Conservation (phyloP, 2,329 filamentous ascomycete species). For the Alternaria novae-zelandiae region DNA sequence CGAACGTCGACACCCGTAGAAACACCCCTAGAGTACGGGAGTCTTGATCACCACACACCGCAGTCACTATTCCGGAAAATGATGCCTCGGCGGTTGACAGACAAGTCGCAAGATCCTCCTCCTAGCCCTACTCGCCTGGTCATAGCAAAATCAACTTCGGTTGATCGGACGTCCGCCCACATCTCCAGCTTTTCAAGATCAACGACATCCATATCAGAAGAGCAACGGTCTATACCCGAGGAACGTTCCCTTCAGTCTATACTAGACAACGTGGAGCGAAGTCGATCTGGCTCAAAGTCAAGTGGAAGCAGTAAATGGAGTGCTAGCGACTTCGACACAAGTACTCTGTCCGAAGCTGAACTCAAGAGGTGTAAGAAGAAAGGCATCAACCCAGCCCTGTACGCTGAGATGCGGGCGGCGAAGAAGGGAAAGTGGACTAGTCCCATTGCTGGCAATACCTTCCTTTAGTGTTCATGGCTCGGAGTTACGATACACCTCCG, state of each 20-base stretch:
- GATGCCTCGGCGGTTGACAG: conserved; percentile 18
- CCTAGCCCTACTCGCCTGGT: conserved; percentile 24
- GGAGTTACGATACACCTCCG: not conserved
- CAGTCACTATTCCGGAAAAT: conserved; percentile 31
- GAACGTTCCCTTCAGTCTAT: conserved; percentile 14
- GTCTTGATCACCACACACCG: conserved; percentile 21
- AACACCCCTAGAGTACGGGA: conserved; percentile 14
- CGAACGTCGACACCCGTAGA: conserved; percentile 17
- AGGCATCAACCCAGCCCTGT: conserved; percentile 55
- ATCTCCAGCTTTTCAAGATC: conserved; percentile 31
- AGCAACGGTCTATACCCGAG: conserved; percentile 6
- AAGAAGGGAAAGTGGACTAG: conserved; percentile 49
- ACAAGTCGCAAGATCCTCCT: conserved; percentile 18
- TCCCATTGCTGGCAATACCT: conserved; percentile 44
- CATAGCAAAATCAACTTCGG: conserved; percentile 42
- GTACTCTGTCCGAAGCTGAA: conserved; percentile 48
- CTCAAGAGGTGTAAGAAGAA: conserved; percentile 55
- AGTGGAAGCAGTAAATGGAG: conserved; percentile 45
- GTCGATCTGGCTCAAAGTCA: conserved; percentile 23
- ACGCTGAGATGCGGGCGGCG: conserved; percentile 56
- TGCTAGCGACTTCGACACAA: conserved; percentile 49
- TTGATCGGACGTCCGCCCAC: conserved; percentile 44
- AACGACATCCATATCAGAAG: conserved; percentile 27
- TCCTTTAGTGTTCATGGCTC: conserved; percentile 23
- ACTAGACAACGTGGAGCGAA: conserved; percentile 13